Conservation (phyloP, 1,284 basidiomycete species). For the Sphagnurus paluster region DNA sequence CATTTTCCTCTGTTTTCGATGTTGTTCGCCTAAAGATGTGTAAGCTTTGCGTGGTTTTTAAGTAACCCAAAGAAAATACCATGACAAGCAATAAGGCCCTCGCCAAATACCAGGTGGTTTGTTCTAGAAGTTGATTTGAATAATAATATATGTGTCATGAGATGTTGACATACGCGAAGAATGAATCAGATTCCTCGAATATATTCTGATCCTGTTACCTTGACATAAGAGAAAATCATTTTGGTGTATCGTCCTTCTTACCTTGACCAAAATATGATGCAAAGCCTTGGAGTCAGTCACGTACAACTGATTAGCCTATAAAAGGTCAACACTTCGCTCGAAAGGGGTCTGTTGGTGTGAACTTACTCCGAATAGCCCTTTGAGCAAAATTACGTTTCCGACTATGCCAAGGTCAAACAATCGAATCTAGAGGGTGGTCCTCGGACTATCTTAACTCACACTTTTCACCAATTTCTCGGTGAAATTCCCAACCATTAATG, state of each 20-base stretch:
- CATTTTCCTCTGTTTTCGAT: slow-evolving; percentile 45
- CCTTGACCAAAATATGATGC: slow-evolving; percentile 37
- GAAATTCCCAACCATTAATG: slow-evolving; percentile 9
- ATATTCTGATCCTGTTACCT: slow-evolving; percentile 16
- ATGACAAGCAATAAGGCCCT: slow-evolving; percentile 35
- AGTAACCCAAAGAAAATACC: slow-evolving; percentile 23
- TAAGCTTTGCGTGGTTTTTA: not conserved
- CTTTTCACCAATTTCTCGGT: slow-evolving; percentile 5
- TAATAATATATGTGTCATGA: not conserved
- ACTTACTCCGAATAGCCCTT: slow-evolving; percentile 29
- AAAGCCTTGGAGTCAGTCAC: slow-evolving; percentile 35
- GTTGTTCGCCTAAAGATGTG: slow-evolving; percentile 36
- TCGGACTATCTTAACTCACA: not conserved
- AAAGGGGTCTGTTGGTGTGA: not conserved
- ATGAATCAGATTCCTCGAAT: slow-evolving; percentile 33
- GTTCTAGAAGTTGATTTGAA: slow-evolving; percentile 17
- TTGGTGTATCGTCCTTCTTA: slow-evolving; percentile 10
- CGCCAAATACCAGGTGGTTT: slow-evolving; percentile 35
- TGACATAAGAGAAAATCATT: too few relatives aligned
- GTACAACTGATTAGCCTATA: slow-evolving; percentile 28
- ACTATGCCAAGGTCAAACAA: slow-evolving; percentile 23
- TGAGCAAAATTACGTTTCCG: slow-evolving; percentile 25
- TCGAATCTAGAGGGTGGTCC: not conserved
- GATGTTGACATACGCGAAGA: slow-evolving; percentile 30
- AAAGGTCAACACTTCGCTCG: not conserved